These are phyloP conservation scores for Calocybe indica DNA, from an alignment of 768 basidiomycete species.

Conservation along the genomic window DNA sequence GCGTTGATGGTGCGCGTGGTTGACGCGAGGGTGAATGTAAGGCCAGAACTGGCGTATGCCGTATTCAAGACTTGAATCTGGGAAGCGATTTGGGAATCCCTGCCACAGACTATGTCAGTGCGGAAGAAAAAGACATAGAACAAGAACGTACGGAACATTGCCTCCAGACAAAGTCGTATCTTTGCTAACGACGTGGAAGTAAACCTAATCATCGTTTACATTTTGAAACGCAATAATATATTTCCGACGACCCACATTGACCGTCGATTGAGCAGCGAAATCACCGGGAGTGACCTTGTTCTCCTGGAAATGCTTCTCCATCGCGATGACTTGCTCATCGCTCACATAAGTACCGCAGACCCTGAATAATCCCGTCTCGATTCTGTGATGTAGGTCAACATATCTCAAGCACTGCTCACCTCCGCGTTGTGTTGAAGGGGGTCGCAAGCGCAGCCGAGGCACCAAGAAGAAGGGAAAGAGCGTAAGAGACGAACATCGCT, in stretches of 20 bases:
- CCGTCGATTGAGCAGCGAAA: background rate
- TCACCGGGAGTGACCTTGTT: conserved; percentile 4
- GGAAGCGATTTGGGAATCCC: conserved; percentile 25
- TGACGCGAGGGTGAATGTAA: conserved; percentile 32
- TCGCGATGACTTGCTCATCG: conserved; percentile 7
- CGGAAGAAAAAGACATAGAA: background rate
- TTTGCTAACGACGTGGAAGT: conserved; percentile 28
- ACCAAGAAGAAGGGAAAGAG: conserved; percentile 7
- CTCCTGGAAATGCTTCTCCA: conserved; percentile 12
- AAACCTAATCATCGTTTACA: background rate
- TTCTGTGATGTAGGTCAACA: too few species aligned
- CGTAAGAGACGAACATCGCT: conserved; percentile 7
- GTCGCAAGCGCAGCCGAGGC: conserved; percentile 3
- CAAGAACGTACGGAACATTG: conserved; percentile 30
- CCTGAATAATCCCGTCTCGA: background rate
- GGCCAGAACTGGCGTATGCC: conserved; percentile 29
- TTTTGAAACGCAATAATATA: background rate
- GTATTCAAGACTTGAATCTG: conserved; percentile 38
- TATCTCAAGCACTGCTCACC: background rate
- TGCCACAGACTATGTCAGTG: conserved; percentile 4
- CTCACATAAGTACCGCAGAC: conserved; percentile 10
- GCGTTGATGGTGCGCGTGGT: conserved; percentile 38
- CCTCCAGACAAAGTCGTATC: conserved; percentile 29
- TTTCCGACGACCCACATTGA: background rate
- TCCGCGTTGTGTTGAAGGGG: background rate